Base-by-base conservation (phyloP, 768 basidiomycete genomes). In the Naganishia vaughanmartiniae region DNA sequence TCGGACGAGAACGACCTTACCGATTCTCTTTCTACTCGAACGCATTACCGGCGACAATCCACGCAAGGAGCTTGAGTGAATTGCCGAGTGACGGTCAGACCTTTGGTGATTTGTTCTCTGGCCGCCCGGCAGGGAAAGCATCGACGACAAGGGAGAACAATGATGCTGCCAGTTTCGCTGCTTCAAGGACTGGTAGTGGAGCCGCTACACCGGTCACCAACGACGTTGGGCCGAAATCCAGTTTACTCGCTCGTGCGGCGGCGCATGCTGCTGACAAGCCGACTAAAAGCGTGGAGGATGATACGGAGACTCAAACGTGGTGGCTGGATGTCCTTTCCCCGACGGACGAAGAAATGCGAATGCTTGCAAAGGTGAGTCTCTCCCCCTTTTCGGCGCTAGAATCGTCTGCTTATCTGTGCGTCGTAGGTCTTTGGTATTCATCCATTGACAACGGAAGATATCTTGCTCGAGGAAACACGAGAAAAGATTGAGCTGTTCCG, bases 401-500 rank as follows among this genome's bases (percentile, higher is more conserved):
- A 31, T 45, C 36, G n/a, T 19, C 66, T 51, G 39, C 54, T 55
- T 65, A 45, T 39, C 71, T 33, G 28, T 34, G 28, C 10, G 45
- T n/a, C 26, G 26, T 72, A 96, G 94, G 93, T 95, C 12, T 99
- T 98, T 82, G 87, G 86, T 24, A 96, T 99, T 77, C 96, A 99
- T 83, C 96, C 96, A 4, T 85, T 99, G 74, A 99, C 96, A 5
- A 95, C 95, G 24, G 96, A 99, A 84, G 96, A 99, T 84, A 98
- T 99, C 79, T 89, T 91, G 77, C 96, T 98, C 90, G 96, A 99
- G 82, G 96, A 99, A 84, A 91, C 94, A 48, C 92, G 96, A 77
- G 96, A 99, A 84, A 99, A 99, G 85, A 99, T 99, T 76, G 96
- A 99, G 81, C 87, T 99, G 24, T 99, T 98, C 86, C 87, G 94